These are phyloP conservation scores for Talaromyces sp. DNA, from an alignment of 2,329 filamentous ascomycete genomes.

Conservation along the genomic window DNA sequence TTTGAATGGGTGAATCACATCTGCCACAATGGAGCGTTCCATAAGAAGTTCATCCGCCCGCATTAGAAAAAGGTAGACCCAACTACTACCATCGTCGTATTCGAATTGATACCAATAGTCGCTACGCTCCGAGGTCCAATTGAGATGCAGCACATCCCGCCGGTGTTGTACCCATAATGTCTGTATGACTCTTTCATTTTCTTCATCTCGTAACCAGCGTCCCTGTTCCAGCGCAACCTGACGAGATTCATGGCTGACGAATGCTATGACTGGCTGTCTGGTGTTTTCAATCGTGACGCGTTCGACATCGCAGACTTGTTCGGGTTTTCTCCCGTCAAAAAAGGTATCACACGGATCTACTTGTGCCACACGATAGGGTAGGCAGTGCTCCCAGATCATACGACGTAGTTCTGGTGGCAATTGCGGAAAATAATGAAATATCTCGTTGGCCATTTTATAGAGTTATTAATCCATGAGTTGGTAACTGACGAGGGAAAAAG, in stretches of 20 bases:
- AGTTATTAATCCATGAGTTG: neutral
- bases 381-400: conserved; percentile 13
- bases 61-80: neutral
- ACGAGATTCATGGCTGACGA: neutral
- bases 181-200: neutral
- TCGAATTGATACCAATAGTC: neutral
- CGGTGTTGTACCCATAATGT: neutral
- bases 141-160: conserved; percentile 7
- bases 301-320: conserved; percentile 2
- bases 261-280: neutral
- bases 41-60: neutral
- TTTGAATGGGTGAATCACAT: neutral
- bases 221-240: neutral
- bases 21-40: neutral
- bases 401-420: conserved; percentile 12
- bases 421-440: conserved; percentile 5
- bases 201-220: neutral
- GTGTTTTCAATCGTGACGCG: neutral
- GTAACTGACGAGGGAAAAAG: no score
- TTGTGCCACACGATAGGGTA: conserved; percentile 12
- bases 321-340: neutral
- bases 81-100: neutral
- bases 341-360: neutral
- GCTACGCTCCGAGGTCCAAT: neutral
- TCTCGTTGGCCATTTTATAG: neutral